Percentiles rank a stretch among this genome's conserved stretches.
These are phyloP conservation scores for Corylus avellana DNA, from an alignment of 306 rosid genomes.

Conservation along the genomic window DNA sequence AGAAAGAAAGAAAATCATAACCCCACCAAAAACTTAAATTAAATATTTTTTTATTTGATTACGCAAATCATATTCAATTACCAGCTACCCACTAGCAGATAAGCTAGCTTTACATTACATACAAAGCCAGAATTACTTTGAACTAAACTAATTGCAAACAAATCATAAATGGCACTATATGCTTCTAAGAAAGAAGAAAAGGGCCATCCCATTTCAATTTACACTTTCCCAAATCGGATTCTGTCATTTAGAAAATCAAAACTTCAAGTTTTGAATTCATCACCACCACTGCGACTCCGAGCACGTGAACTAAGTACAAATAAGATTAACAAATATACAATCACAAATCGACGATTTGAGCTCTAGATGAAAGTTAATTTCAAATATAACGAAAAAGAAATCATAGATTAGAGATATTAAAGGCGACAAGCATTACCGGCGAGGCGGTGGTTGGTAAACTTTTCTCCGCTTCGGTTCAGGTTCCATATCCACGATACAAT, in stretches of 20 bases:
- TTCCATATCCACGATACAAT: constrained; percentile 14
- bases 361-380: neutral
- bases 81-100: neutral
- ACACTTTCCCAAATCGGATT: neutral
- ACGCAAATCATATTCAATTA: neutral
- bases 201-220: neutral
- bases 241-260: neutral
- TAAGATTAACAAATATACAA: neutral
- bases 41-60: neutral
- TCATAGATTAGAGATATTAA: neutral
- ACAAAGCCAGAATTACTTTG: neutral
- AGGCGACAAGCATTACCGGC: constrained; percentile 22
- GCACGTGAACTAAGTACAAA: neutral
- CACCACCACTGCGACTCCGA: neutral
- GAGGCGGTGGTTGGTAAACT: constrained; percentile 27
- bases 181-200: neutral
- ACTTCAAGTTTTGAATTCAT: neutral
- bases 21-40: neutral
- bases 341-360: neutral
- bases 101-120: neutral
- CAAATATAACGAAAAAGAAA: neutral
- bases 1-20: no score
- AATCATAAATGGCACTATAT: no score
- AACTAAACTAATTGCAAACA: no score
- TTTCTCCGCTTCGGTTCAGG: constrained; percentile 39